A percentile compares a stretch with the other conserved stretches of the same genome.
Conservation (phyloP, 148 eudicot genomes). For the Heliamphora exappendiculata region DNA sequence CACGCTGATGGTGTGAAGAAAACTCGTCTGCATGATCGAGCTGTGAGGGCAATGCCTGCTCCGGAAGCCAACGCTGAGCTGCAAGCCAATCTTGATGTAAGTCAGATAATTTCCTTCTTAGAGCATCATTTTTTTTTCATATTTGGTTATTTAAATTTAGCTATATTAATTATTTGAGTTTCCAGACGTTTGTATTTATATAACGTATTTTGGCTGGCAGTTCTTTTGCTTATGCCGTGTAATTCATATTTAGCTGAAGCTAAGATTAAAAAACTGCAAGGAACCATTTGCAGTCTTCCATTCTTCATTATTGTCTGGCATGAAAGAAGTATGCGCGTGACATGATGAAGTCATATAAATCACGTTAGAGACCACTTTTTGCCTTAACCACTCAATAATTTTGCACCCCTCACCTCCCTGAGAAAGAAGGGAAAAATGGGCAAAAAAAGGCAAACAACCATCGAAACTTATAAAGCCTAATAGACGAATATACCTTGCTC, state of each 20-base stretch:
- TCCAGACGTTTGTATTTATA: neutral
- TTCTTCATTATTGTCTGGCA: neutral
- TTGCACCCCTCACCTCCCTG: neutral
- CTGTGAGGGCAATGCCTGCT: conserved; percentile 63
- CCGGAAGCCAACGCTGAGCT: conserved; percentile 82
- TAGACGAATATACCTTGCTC: neutral
- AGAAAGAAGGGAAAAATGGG: neutral
- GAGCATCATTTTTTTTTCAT: neutral
- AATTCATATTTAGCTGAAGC: neutral
- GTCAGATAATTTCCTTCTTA: conserved; percentile 16
- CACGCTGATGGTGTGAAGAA: conserved; percentile 48
- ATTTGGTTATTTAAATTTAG: neutral
- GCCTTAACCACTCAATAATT: neutral
- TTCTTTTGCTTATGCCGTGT: neutral
- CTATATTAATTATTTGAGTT: neutral
- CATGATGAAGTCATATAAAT: neutral
- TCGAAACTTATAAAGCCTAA: neutral
- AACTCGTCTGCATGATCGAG: conserved; percentile 47
- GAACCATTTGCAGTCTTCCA: neutral
- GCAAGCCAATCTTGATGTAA: conserved; percentile 74
- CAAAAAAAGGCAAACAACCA: neutral
- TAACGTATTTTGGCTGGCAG: neutral
- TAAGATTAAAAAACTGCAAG: neutral
- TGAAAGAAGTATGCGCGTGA: neutral
- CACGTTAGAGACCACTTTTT: neutral